Base-by-base conservation (phyloP, 257 asterid genomes). In the Scutellaria galericulata region DNA sequence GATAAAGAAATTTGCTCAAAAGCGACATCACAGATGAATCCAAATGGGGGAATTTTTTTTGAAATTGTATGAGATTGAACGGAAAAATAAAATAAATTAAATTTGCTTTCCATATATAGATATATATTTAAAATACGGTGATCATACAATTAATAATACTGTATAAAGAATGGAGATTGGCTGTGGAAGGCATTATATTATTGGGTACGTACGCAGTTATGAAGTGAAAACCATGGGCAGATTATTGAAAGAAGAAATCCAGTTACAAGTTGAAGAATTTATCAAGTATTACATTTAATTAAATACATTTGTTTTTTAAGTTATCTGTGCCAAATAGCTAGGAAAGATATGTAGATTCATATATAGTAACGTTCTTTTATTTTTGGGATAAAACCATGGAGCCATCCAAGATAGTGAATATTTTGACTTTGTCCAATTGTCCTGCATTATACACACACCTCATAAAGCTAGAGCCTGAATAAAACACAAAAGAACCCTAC, bases 201-300 rank as follows among this genome's bases (percentile, higher is more conserved):
- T 55, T 55, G 40, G 56, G 20, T 22, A 9, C 10, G 24, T 74
- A 12, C 37, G 42, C 58, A 59, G 39, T 70, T 50, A 55, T 45
- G 44, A 46, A 59, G 37, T 72, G 40, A 59, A 72, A 72, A 66
- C 82, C 75, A 59, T 58, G 71, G 71, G 71, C 75, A 7, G 13
- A 69, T 40, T 42, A 40, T 22, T 13, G 0, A 47, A 57, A 75
- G 47, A 77, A 59, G 13, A 48, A n/a, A 40, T 58, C 42, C 74
- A 57, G 77, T 71, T 74, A 71, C 67, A 48, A 62, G 3, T 58
- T 47, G 14, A 20, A 39, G 44, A 46, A 4, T 11, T 56, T 66
- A 63, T 37, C 68, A 52, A 51, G 52, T 31, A 37, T 24, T 44
- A 22, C 56, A 35, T 41, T 48, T 50, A 58, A 2, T 31, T 18